Evolutionary conservation across 192 early-diverging fungal genomes (phyloP), one percentile per base, ranked within the genome.

Genomic region (Coemansia guatemalensis): DNA sequence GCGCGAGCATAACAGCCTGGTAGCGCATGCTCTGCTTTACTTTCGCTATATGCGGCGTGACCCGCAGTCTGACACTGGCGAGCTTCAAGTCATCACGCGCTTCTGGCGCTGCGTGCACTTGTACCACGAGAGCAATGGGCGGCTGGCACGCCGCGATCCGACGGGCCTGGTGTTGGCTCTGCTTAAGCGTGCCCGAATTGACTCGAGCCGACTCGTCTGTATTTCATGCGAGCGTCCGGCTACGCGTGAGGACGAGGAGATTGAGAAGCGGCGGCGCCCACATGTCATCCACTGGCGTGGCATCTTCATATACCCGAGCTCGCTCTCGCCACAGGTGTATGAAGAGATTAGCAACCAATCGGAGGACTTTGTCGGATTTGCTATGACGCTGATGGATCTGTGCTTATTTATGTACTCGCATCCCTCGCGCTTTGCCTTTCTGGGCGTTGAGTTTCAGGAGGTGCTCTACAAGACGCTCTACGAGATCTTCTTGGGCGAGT

Each of bases 61-160:
- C 53, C 76, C 76, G 22, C 53, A 60, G 57, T 32, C 56, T 3
- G 56, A 56, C 21, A n/a, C 11, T 22, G 73, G 69, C 48, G 61
- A 69, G 57, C 60, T 79, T 26, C 71, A 79, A 61, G 76, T 73
- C 6, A 57, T 72, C 8, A 79, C 76, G 20, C 76, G 76, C 20
- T 79, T 79, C 71, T 79, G 76, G 76, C 71, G 76, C 32, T 73
- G 76, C 60, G 67, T 79, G 62, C 76, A 79, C 30, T 44, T 79
- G 64, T 79, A 79, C 67, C 71, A 73, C 26, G 71, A 79, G 44
- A 27, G 18, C 3, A 24, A 62, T 30, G 76, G 76, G 0, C 67
- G 64, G 4, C 53, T 79, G 30, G 68, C 64, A 9, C 64, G 71
- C 1, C 67, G 76, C 7, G 76, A 79, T 44, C 67, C 76, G 2